phyloP scores from a whole-genome alignment of 192 early-diverging fungal species.

The Coemansia reversa region DNA sequence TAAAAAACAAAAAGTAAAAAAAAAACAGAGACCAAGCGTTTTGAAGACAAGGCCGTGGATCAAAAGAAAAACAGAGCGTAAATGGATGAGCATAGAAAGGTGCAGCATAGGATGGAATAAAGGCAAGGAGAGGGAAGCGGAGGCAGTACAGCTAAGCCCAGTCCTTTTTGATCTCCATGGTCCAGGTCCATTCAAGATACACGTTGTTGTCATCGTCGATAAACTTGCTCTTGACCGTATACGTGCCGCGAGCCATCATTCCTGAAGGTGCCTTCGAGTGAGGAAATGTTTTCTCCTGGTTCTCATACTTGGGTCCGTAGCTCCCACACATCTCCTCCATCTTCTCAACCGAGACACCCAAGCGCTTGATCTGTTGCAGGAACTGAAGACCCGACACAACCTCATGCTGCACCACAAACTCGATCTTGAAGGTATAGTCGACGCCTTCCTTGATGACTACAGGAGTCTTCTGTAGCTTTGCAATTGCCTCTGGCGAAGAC shows the following conservation, averaged over 20 bases:
- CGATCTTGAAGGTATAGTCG: constrained; percentile 89
- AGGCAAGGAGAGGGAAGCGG: not conserved
- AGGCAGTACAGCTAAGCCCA: constrained; percentile 56
- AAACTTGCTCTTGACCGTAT: constrained; percentile 89
- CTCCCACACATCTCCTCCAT: constrained; percentile 96
- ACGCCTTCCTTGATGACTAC: constrained; percentile 96
- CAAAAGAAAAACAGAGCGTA: constrained; percentile 7
- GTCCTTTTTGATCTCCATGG: constrained; percentile 87
- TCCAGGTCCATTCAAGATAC: constrained; percentile 85
- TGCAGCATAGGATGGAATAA: constrained; percentile 8
- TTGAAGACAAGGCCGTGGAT: not conserved
- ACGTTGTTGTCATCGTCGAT: constrained; percentile 84
- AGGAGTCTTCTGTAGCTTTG: constrained; percentile 66
- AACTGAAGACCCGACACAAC: constrained; percentile 95
- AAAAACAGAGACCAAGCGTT: not conserved
- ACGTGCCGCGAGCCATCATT: constrained; percentile 88
- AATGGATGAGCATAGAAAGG: not conserved
- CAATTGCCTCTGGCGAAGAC: constrained; percentile 61
- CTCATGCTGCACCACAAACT: constrained; percentile 93
- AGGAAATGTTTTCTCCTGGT: constrained; percentile 83
- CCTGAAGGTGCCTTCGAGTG: constrained; percentile 87
- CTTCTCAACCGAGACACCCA: constrained; percentile 83
- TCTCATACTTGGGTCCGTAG: constrained; percentile 78
- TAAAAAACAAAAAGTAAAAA: not conserved
- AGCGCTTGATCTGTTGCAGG: constrained; percentile 88